phyloP scores from a whole-genome alignment of 257 asterid genomes.

The Verbascum thapsus region DNA sequence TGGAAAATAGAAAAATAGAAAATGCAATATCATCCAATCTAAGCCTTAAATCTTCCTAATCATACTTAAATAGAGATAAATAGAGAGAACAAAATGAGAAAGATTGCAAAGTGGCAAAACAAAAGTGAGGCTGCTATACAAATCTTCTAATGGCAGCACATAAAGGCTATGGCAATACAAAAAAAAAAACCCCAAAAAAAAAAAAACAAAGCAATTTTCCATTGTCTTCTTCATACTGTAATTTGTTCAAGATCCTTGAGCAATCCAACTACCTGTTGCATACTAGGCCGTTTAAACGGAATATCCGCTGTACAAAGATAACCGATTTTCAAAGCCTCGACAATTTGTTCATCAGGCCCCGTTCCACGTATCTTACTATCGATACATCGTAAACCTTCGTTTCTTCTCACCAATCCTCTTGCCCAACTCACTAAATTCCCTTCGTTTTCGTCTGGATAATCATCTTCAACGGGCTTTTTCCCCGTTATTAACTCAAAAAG shows the following conservation, averaged over 20 bases:
- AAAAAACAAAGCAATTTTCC: constrained; percentile 6
- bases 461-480: constrained; percentile 63
- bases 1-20: too few relatives aligned
- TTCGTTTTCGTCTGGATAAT: constrained; percentile 56
- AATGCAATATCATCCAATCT: too few relatives aligned
- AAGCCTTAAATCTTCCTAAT: too few relatives aligned
- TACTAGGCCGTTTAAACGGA: constrained; percentile 75
- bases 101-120: constrained; percentile 16
- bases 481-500: constrained; percentile 81
- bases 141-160: constrained; percentile 35
- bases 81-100: constrained; percentile 19
- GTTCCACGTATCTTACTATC: constrained; percentile 76
- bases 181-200: constrained; percentile 20
- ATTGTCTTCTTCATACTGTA: constrained; percentile 34
- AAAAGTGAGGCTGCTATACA: constrained; percentile 48
- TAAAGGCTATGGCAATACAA: constrained; percentile 8
- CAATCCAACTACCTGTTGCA: constrained; percentile 91
- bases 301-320: constrained; percentile 82
- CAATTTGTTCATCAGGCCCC: constrained; percentile 57
- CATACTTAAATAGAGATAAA: too few relatives aligned
- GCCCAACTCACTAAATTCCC: constrained; percentile 66
- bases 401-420: constrained; percentile 64
- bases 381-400: constrained; percentile 47
- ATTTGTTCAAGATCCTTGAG: constrained; percentile 80
- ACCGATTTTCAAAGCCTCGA: constrained; percentile 83